Evolutionary conservation across 192 early-diverging fungal genomes (phyloP).

Genomic region (Gryganskiella cystojenkinii): DNA sequence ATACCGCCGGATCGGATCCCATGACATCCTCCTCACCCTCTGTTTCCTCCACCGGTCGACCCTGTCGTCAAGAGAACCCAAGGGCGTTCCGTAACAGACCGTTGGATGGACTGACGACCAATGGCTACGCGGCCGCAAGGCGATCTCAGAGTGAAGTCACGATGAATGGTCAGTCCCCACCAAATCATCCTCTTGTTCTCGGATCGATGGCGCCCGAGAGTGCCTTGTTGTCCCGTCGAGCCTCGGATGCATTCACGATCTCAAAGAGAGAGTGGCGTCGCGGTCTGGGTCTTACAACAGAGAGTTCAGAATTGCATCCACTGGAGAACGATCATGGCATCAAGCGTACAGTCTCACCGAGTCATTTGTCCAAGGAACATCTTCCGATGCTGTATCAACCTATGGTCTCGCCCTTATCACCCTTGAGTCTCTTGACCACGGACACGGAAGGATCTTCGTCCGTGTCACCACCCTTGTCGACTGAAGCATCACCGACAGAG

Average conservation of each 20-base stretch:
- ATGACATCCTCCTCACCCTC: background rate
- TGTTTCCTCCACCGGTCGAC: background rate
- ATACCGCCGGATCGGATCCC: background rate
- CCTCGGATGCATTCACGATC: conserved; percentile 28
- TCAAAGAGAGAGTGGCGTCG: conserved; percentile 36
- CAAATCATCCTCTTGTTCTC: background rate
- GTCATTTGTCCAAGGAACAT: conserved; percentile 21
- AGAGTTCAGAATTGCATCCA: conserved; percentile 23
- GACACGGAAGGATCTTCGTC: conserved; percentile 31
- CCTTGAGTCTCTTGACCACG: conserved; percentile 29
- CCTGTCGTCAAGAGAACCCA: conserved; percentile 28
- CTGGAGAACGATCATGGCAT: conserved; percentile 19
- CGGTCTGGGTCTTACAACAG: conserved; percentile 11
- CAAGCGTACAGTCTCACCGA: conserved; percentile 26
- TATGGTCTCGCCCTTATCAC: conserved; percentile 23
- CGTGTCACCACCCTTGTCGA: conserved; percentile 27
- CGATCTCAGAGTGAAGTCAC: conserved; percentile 29
- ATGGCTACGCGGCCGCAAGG: conserved; percentile 16
- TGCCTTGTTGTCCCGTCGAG: conserved; percentile 8
- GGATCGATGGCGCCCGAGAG: conserved; percentile 11
- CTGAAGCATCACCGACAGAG: conserved; percentile 6
- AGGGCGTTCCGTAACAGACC: conserved; percentile 20
- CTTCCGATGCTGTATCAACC: background rate
- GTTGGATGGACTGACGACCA: conserved; percentile 21
- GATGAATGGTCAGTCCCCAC: conserved; percentile 7